These are phyloP conservation scores for Cladophialophora yegresii DNA, from an alignment of 2,329 filamentous ascomycete species.

Conservation along the genomic window DNA sequence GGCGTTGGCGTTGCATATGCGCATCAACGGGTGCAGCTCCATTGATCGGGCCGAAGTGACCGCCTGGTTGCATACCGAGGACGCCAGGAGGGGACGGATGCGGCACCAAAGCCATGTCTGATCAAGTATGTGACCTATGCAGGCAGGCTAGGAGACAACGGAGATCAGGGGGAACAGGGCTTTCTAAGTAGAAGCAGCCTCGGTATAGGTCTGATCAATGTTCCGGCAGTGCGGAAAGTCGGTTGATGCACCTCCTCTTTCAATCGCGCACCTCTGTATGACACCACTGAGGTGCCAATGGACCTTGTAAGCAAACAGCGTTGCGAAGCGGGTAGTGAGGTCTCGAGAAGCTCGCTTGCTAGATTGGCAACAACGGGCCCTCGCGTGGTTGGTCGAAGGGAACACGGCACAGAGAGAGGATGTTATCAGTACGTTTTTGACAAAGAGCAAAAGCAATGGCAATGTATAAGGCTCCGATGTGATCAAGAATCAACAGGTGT, in stretches of 20 bases:
- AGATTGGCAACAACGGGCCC: background rate
- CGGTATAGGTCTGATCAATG: background rate
- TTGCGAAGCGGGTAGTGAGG: background rate
- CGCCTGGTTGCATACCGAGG: constrained; percentile 27
- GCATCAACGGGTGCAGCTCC: constrained; percentile 54
- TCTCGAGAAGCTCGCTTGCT: constrained; percentile 1
- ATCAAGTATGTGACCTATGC: background rate
- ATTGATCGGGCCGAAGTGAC: constrained; percentile 52
- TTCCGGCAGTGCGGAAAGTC: background rate
- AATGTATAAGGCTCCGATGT: background rate
- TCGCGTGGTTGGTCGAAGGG: background rate
- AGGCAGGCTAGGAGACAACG: background rate
- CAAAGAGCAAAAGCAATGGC: background rate
- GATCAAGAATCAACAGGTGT: background rate
- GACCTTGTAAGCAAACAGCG: background rate
- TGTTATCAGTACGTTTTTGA: background rate
- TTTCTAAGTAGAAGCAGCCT: background rate
- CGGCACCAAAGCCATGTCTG: constrained; percentile 29
- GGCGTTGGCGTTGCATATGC: constrained; percentile 52
- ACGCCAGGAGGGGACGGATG: constrained; percentile 33
- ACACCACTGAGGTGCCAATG: background rate
- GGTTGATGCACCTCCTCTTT: constrained; percentile 1
- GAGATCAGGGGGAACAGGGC: background rate
- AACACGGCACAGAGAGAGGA: background rate
- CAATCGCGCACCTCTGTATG: background rate